phyloP scores from a whole-genome alignment of 2,329 filamentous ascomycete genomes.

The Fusarium duplospermum region DNA sequence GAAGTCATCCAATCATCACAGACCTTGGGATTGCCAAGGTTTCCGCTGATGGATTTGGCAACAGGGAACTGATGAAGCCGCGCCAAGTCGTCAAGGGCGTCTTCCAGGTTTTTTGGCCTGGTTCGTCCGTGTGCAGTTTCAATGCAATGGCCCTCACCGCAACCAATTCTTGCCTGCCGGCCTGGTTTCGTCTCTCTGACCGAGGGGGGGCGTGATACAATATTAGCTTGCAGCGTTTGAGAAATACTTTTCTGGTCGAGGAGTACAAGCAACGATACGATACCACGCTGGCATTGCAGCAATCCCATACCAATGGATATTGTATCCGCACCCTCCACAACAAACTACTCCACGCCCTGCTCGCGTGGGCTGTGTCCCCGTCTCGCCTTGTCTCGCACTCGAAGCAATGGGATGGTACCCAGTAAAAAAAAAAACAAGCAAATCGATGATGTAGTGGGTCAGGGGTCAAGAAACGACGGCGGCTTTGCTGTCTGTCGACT shows the following conservation, averaged over 20 bases:
- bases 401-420: background rate
- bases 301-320: background rate
- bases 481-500: constrained; percentile 24
- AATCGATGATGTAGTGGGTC: constrained; percentile 44
- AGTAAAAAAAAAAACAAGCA: background rate
- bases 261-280: background rate
- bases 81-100: constrained; percentile 18
- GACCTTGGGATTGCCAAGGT: constrained; percentile 12
- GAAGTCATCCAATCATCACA: constrained; percentile 46
- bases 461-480: constrained; percentile 39
- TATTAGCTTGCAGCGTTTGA: background rate
- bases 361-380: constrained; percentile 14
- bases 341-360: background rate
- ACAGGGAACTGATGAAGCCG: constrained; percentile 27
- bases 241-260: background rate
- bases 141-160: constrained; percentile 1
- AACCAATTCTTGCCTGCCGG: constrained; percentile 5
- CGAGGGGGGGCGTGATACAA: constrained; percentile 14
- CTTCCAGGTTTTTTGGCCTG: background rate
- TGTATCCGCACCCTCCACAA: constrained; percentile 3
- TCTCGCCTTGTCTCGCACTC: background rate
- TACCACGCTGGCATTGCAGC: background rate
- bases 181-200: constrained; percentile 16
- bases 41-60: constrained; percentile 36
- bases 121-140: constrained; percentile 15